Percentiles rank a stretch among this genome's conserved stretches.
These are phyloP conservation scores for Fusarium austroafricanum DNA, from an alignment of 2,329 filamentous ascomycete species.

Conservation along the genomic window DNA sequence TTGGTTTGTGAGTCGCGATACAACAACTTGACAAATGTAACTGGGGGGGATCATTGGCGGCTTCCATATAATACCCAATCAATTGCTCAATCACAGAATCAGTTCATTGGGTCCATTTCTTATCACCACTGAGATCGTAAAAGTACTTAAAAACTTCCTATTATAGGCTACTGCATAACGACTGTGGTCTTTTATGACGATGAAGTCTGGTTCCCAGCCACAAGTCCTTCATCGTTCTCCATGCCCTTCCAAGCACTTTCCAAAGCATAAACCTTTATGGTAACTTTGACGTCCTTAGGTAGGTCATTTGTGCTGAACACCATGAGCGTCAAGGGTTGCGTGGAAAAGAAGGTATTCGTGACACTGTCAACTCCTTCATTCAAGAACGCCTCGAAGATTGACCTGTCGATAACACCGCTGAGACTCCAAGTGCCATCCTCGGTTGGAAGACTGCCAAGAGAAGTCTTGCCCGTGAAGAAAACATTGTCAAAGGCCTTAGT, in stretches of 20 bases:
- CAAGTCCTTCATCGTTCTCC: conserved; percentile 5
- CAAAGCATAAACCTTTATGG: conserved; percentile 41
- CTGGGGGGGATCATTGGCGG: too few species aligned
- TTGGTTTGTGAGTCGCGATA: too few species aligned
- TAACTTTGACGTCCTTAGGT: conserved; percentile 36
- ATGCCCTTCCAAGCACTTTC: conserved; percentile 44
- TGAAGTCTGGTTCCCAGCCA: neutral
- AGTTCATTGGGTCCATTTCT: too few species aligned
- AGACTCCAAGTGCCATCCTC: conserved; percentile 43
- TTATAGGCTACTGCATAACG: too few species aligned
- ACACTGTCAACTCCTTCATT: conserved; percentile 50
- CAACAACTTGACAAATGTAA: too few species aligned
- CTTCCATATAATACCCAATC: too few species aligned
- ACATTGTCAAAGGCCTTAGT: conserved; percentile 46
- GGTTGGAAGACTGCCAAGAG: conserved; percentile 31
- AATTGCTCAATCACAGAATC: too few species aligned
- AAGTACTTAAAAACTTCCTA: too few species aligned
- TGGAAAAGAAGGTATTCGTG: conserved; percentile 49
- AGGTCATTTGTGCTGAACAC: conserved; percentile 34
- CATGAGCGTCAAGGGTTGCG: conserved; percentile 44
- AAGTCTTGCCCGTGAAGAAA: conserved; percentile 51
- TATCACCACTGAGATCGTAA: too few species aligned
- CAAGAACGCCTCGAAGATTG: conserved; percentile 52
- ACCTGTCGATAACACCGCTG: conserved; percentile 51
- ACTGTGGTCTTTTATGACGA: neutral